These are phyloP conservation scores for Echria macrotheca DNA, from an alignment of 495 filamentous ascomycete genomes.

Conservation along the genomic window DNA sequence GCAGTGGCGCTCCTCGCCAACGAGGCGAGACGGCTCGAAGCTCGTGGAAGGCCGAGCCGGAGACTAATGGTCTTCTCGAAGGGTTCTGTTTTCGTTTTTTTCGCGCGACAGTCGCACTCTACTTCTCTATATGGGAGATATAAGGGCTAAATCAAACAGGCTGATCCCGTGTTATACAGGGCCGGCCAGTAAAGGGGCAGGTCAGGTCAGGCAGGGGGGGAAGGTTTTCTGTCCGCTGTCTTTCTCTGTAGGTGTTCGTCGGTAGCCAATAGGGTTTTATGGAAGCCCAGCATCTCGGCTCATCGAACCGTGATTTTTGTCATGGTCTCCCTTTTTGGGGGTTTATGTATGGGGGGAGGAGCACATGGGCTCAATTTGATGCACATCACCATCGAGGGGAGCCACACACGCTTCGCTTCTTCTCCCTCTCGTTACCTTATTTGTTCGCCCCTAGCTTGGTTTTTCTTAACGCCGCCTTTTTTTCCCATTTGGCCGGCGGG, in stretches of 20 bases:
- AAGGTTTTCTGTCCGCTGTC: constrained; percentile 2
- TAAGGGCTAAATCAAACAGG: constrained; percentile 25
- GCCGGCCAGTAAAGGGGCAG: background rate
- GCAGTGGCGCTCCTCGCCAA: constrained; percentile 14
- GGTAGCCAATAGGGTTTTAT: constrained; percentile 28
- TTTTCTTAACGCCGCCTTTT: background rate
- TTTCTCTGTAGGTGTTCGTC: constrained; percentile 11
- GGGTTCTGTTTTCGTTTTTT: background rate
- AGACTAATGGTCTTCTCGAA: background rate
- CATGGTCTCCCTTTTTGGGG: too few species aligned
- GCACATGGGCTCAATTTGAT: background rate
- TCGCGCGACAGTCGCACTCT: background rate
- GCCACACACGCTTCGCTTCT: background rate
- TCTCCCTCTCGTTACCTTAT: background rate
- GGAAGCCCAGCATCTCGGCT: constrained; percentile 15
- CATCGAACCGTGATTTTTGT: constrained; percentile 15
- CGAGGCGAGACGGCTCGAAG: constrained; percentile 4
- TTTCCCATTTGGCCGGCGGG: background rate
- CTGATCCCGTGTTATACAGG: constrained; percentile 6
- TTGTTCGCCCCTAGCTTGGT: background rate
- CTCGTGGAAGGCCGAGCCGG: background rate
- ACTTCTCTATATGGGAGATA: constrained; percentile 10
- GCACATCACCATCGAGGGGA: background rate
- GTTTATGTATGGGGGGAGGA: too few species aligned
- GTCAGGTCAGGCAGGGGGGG: background rate